phyloP scores from a whole-genome alignment of 768 basidiomycete genomes.

The Mycena galericulata region DNA sequence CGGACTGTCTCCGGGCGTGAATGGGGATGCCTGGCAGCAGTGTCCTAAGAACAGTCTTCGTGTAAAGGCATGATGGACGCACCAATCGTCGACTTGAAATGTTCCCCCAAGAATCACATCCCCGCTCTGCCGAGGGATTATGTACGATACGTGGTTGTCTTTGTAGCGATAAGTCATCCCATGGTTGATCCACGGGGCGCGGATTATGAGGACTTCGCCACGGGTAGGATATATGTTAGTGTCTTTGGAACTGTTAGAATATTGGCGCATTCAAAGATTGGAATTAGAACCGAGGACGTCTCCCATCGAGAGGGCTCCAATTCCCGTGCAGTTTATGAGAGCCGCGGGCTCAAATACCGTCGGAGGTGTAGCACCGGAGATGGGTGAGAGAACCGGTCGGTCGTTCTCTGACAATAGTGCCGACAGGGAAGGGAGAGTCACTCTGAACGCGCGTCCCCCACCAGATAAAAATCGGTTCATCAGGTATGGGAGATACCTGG shows the following conservation, averaged over 20 bases:
- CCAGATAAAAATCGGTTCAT: conserved; percentile 20
- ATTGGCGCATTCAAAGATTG: neutral
- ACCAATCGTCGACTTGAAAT: conserved; percentile 30
- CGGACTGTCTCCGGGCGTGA: conserved; percentile 27
- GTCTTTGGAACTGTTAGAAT: conserved; percentile 18
- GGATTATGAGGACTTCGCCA: conserved; percentile 71
- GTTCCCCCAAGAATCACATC: conserved; percentile 33
- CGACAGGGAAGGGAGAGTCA: conserved; percentile 28
- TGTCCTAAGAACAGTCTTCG: neutral
- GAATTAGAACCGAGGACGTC: conserved; percentile 64
- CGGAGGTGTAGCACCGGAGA: conserved; percentile 5
- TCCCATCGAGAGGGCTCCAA: conserved; percentile 62
- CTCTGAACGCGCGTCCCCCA: conserved; percentile 29
- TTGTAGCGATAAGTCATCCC: conserved; percentile 6
- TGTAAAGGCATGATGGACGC: neutral
- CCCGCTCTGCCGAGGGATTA: conserved; percentile 32
- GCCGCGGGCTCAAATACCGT: conserved; percentile 22
- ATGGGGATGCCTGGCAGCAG: conserved; percentile 2
- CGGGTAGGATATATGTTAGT: conserved; percentile 62
- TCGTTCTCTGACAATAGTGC: conserved; percentile 21
- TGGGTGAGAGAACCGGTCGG: conserved; percentile 13
- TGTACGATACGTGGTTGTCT: conserved; percentile 22
- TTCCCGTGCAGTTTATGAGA: conserved; percentile 29
- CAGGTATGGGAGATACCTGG: conserved; percentile 24
- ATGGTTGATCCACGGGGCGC: conserved; percentile 55